A percentile compares a stretch with the other conserved stretches of the same genome.
phyloP scores from a whole-genome alignment of 2,329 filamentous ascomycete genomes.

The Stachybotrys chartarum region DNA sequence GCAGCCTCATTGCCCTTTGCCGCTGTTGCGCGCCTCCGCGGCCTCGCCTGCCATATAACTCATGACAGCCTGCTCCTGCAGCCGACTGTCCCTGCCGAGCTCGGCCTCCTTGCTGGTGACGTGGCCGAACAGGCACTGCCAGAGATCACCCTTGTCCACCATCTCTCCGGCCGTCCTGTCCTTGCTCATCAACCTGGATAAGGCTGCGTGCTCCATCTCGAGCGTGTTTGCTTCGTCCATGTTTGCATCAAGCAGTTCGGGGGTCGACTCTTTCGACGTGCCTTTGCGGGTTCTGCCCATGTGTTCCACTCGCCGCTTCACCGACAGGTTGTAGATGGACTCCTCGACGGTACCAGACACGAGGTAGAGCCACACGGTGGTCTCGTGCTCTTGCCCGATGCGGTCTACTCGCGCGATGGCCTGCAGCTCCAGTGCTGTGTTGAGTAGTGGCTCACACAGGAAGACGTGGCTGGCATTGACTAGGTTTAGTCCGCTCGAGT shows the following conservation, averaged over 20 bases:
- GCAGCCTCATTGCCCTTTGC: background rate
- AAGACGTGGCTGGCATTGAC: constrained; percentile 93
- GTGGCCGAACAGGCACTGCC: constrained; percentile 78
- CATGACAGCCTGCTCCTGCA: constrained; percentile 27
- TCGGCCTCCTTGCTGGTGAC: constrained; percentile 25
- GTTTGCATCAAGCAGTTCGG: constrained; percentile 48
- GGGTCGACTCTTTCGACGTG: constrained; percentile 31
- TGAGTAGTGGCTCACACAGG: constrained; percentile 86
- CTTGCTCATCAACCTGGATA: constrained; percentile 64
- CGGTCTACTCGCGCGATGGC: constrained; percentile 92
- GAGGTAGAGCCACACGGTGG: constrained; percentile 92
- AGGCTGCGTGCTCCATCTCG: constrained; percentile 67
- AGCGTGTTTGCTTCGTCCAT: constrained; percentile 80
- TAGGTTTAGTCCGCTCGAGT: constrained; percentile 83
- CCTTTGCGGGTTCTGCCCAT: constrained; percentile 42
- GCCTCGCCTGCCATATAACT: constrained; percentile 39
- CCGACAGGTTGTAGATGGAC: constrained; percentile 82
- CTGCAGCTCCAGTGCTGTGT: constrained; percentile 89
- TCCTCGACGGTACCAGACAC: constrained; percentile 89
- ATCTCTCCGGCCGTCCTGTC: constrained; percentile 69
- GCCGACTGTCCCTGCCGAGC: constrained; percentile 14
- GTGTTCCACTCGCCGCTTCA: constrained; percentile 70
- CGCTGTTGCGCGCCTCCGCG: constrained; percentile 26
- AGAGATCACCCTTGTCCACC: constrained; percentile 72
- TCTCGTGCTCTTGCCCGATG: constrained; percentile 82